Evolutionary conservation across 2,329 filamentous ascomycete genomes (phyloP), one percentile per base, ranked within the genome.

Genomic region (Chaetomium olivaceum): DNA sequence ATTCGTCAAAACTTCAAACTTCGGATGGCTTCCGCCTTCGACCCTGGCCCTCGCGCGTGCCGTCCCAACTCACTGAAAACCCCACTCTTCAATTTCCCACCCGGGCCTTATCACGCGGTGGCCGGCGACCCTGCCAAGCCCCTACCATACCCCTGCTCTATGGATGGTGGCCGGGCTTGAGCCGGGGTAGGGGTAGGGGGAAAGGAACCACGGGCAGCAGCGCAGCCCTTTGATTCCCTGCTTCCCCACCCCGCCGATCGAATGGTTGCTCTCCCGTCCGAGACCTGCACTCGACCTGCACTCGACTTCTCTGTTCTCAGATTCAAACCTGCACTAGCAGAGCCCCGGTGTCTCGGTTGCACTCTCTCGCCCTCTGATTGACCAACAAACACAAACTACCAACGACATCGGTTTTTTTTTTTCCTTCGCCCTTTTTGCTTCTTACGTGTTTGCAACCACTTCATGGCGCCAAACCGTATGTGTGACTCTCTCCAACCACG

Each of bases 51-150:
- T 23, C 5, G 39, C 33, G 33, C 46, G n/a, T 25, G 21, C 39
- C 36, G 43, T 62, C 61, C 52, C 52, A 62, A 39, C 51, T 50
- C 25, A 58, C 61, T 43, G 43, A 62, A 57, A 43, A 43, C 60
- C 62, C 65, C 65, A 67, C 62, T 58, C 48, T 27, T 60, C 62
- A 67, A 67, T 67, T 67, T 67, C 65, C 58, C 62, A 52, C 11
- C 39, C 19, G 31, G 58, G 25, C 19, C 43, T 50, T 50, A 50
- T 59, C 57, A 59, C 57, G 57, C 57, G 57, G 39, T 50, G 43
- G 43, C 8, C 16, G 21, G 8, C 19, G 27, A 12, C 9, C 36
- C 43, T 11, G n/a, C 39, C 39, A 43, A 43, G 39, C 16, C 14
- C 39, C 16, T 43, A 2, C 39, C 39, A 43, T 16, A 43, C 39